Conservation (phyloP, 2,329 filamentous ascomycete genomes). For the Sclerotinia sclerotiorum region DNA sequence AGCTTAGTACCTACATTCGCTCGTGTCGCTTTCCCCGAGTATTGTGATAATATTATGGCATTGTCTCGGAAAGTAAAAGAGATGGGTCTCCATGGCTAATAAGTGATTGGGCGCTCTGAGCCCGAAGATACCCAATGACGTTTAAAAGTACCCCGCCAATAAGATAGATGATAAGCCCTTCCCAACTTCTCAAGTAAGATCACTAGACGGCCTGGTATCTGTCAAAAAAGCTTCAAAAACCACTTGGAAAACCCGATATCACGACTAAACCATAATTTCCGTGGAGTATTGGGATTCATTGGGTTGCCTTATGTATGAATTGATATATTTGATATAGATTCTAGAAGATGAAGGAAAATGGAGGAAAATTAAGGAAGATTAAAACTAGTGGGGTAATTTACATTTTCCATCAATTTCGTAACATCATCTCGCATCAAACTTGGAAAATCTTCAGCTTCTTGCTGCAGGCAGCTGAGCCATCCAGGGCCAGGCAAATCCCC, state of each 20-base stretch:
- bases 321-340: neutral
- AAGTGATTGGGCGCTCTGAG: conserved; percentile 11
- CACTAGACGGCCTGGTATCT: neutral
- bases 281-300: neutral
- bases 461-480: conserved; percentile 7
- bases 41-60: neutral
- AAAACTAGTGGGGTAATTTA: neutral
- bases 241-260: neutral
- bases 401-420: neutral
- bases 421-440: conserved; percentile 14
- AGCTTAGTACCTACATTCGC: neutral
- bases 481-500: neutral
- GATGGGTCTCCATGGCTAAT: neutral
- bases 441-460: neutral
- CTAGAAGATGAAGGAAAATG: conserved; percentile 3
- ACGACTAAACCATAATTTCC: neutral
- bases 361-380: neutral
- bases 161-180: neutral
- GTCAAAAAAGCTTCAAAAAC: neutral
- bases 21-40: neutral
- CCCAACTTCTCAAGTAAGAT: neutral
- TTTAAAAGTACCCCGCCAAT: conserved; percentile 8
- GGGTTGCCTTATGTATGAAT: neutral
- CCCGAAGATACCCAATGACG: conserved; percentile 20
- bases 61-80: conserved; percentile 1